Base-by-base conservation (phyloP, 805 yeast genomes). In the Lachancea sp. region DNA sequence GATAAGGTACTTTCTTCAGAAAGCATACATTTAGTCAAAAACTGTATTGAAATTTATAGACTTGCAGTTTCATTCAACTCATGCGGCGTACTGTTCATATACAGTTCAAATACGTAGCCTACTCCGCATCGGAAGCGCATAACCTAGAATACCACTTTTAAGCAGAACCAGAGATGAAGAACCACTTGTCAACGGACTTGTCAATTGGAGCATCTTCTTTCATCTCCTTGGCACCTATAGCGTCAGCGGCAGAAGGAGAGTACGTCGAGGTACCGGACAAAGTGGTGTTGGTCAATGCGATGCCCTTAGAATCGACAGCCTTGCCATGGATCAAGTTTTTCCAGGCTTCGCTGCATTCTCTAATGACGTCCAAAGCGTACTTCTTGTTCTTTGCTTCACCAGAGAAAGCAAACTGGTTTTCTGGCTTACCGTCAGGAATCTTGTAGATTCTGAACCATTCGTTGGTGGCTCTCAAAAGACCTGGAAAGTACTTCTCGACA, bases 391-490 rank as follows among this genome's bases (percentile, higher is more conserved):
- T 84, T 72, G 87, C 86, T 64, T 84, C 87, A 50, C 96, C 98
- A 46, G 85, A 75, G 79, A 87, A 88, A n/a, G 97, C 97, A 65
- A 92, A 90, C 68, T 83, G 83, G 70, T 92, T 92, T 68, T 78
- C 85, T 56, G 96, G 95, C 75, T 92, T 92, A 47, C 97, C 98
- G 65, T 90, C 98, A 41, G 98, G 97, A 54, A 88, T 76, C 69
- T 92, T 92, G 80, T 92, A 92, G 68, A 89, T 88, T 65, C 94
- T 83, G 80, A 92, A 92, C 98, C 98, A 92, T 69, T 85, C 95
- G 66, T 88, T 81, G 44, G 97, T 92, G 50, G 95, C 83, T 63
- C 95, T 84, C 60, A 92, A 71, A 45, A 92, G 72, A 41, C 96
- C 96, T 45, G 98, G 98, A 66, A 89, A 79, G 63, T 83, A 80